phyloP scores from a whole-genome alignment of 768 basidiomycete genomes.

The Tylopilus cervinicoccineus region DNA sequence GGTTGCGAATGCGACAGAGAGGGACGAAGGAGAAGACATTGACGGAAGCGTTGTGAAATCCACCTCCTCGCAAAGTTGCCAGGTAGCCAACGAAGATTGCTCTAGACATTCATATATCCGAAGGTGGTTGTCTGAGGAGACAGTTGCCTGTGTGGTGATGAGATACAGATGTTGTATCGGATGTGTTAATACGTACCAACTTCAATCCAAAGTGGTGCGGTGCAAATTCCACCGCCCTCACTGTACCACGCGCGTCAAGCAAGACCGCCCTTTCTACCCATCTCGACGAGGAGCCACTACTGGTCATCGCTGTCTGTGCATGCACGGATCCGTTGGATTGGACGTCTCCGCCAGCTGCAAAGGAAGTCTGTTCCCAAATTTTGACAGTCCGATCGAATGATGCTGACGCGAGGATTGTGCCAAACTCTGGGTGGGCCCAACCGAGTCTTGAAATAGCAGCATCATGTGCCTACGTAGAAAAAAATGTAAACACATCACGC shows the following conservation, averaged over 20 bases:
- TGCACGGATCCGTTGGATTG: constrained; percentile 23
- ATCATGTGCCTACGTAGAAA: constrained; percentile 78
- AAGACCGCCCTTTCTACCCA: constrained; percentile 77
- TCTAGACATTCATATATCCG: constrained; percentile 91
- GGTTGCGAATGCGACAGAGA: constrained; percentile 62
- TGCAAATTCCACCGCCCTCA: constrained; percentile 83
- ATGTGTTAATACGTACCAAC: constrained; percentile 48
- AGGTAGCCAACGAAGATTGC: constrained; percentile 61
- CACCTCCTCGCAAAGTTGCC: constrained; percentile 75
- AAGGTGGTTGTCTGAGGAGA: constrained; percentile 83
- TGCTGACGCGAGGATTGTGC: constrained; percentile 78
- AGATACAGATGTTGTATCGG: not conserved
- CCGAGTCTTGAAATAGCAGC: constrained; percentile 78
- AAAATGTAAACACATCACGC: not conserved
- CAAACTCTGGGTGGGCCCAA: constrained; percentile 95
- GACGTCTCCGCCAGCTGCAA: constrained; percentile 26
- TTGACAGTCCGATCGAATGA: constrained; percentile 92
- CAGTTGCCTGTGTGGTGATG: constrained; percentile 58
- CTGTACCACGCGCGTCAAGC: constrained; percentile 81
- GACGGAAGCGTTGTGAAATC: constrained; percentile 59
- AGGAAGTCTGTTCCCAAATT: constrained; percentile 75
- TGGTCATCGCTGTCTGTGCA: constrained; percentile 6
- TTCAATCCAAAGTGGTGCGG: constrained; percentile 87
- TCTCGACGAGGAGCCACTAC: constrained; percentile 36
- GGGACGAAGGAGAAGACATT: constrained; percentile 37